Base-by-base conservation (phyloP, 2,329 filamentous ascomycete species). In the Sclerotiophoma versabilis region DNA sequence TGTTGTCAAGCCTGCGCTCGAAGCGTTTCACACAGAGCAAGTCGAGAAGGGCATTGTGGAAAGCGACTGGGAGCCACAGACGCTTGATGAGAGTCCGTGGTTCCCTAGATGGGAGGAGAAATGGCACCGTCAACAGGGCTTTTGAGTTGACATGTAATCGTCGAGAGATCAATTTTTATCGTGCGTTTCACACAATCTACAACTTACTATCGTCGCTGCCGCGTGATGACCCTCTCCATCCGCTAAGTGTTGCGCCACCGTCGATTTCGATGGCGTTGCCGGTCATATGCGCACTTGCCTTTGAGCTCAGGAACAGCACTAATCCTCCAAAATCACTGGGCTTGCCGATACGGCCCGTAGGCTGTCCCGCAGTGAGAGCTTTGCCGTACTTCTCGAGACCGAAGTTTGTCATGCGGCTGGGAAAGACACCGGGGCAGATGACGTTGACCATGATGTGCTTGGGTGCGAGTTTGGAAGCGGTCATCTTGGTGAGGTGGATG, bases 21-120 rank as follows among this genome's bases (percentile, higher is more conserved):
- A 86, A 63, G 69, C 77, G 59, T 95, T 84, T 77, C 84, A 83
- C 34, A 76, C 73, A 38, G 87, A 90, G 72, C 91, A 96, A 75
- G 76, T 85, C 9, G 81, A 84, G 41, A 81, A 78, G 9, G 88
- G 88, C 0, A 25, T 87, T 51, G 79, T 90, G 4, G 79, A 82
- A 45, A 75, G 77, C 54, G 80, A 81, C 17, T 93, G 89, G 90
- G 80, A 87, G 64, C 82, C 84, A 2, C 77, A 79, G 45, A 96
- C 91, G 0, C 71, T 96, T 54, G 84, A 87, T 10, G 89, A 95
- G 60, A 87, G 83, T 63, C 91, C 91, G 1, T 93, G 85, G 73
- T 96, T 88, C 71, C 84, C 83, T 0, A 87, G 87, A 0, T 96
- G 91, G 91, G 81, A 88, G 76, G 83, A 84, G 70, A 91, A 89